Percentiles rank a stretch among this genome's conserved stretches.
phyloP scores from a whole-genome alignment of 257 asterid species.

The Gynochthodes officinalis region DNA sequence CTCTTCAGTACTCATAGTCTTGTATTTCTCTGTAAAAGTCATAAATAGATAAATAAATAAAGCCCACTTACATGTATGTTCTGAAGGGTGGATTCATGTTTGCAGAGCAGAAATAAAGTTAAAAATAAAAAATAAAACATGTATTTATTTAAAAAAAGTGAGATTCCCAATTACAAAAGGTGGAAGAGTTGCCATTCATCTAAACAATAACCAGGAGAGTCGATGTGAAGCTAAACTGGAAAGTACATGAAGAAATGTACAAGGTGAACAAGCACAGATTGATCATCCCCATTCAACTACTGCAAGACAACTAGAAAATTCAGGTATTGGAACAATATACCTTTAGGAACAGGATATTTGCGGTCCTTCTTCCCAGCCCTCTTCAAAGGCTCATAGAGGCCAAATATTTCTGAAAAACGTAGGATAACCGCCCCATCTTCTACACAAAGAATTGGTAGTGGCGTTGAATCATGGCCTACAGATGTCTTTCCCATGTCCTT shows the following conservation, averaged over 20 bases:
- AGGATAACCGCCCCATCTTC: constrained; percentile 85
- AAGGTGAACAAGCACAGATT: background rate
- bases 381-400: constrained; percentile 65
- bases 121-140: too few relatives aligned
- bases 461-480: constrained; percentile 47
- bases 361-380: constrained; percentile 63
- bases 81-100: background rate
- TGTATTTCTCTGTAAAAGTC: constrained; percentile 56
- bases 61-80: background rate
- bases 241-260: background rate
- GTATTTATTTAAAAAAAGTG: too few relatives aligned
- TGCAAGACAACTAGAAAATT: background rate
- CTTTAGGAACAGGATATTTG: constrained; percentile 59
- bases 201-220: background rate
- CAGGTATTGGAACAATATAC: constrained; percentile 28
- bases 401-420: constrained; percentile 91
- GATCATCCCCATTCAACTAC: background rate
- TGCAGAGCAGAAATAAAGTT: background rate
- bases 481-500: constrained; percentile 44
- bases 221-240: background rate
- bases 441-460: constrained; percentile 82
- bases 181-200: background rate
- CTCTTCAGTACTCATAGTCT: constrained; percentile 50
- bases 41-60: background rate
- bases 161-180: background rate